Percentiles rank a stretch among this genome's conserved stretches.
phyloP scores from a whole-genome alignment of 2,329 filamentous ascomycete genomes.

The Chaetomium globosum region DNA sequence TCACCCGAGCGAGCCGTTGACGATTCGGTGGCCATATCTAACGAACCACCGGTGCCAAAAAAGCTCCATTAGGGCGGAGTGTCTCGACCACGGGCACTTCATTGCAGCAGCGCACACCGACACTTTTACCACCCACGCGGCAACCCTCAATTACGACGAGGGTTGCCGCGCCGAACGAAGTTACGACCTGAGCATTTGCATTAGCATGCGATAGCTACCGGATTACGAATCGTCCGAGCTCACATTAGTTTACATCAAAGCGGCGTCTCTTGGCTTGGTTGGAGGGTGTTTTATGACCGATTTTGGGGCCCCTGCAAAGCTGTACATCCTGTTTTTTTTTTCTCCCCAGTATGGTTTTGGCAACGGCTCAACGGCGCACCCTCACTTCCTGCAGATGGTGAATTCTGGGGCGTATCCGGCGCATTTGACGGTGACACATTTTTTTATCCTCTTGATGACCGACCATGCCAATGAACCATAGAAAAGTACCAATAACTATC shows the following conservation, averaged over 20 bases:
- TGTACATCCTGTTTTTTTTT: not conserved
- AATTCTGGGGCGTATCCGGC: not conserved
- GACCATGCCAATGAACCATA: slow-evolving; percentile 8
- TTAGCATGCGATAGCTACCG: not conserved
- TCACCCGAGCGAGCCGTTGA: not conserved
- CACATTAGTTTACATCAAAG: not conserved
- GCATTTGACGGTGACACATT: not conserved
- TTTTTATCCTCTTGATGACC: slow-evolving; percentile 5
- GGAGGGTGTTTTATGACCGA: not conserved
- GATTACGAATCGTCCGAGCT: not conserved
- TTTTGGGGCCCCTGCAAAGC: not conserved
- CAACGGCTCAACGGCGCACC: not conserved
- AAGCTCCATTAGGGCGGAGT: not conserved
- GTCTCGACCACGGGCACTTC: not conserved
- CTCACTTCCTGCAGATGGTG: not conserved
- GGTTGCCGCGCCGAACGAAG: slow-evolving; percentile 1
- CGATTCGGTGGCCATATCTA: not conserved
- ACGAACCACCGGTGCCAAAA: not conserved
- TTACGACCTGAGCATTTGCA: slow-evolving; percentile 15
- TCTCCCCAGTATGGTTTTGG: not conserved
- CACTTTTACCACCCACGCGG: not conserved
- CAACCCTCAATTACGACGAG: not conserved
- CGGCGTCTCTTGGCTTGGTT: not conserved
- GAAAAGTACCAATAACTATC: slow-evolving; percentile 1
- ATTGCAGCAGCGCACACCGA: not conserved